Conservation (phyloP, 768 basidiomycete genomes). For the Amylocystis lapponica region DNA sequence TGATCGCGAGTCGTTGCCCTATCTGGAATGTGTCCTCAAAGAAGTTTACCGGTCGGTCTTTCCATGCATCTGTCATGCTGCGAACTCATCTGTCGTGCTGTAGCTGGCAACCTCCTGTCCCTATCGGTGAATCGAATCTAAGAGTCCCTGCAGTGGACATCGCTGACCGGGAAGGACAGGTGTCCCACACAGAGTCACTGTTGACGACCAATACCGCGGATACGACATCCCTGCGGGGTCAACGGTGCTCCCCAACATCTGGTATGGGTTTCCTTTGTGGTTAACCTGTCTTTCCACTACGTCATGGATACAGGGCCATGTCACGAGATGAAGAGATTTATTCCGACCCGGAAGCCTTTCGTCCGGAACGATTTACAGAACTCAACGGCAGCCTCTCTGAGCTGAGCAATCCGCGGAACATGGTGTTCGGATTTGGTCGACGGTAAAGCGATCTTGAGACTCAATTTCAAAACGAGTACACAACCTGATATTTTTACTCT, state of each 20-base stretch:
- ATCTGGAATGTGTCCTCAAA: no score
- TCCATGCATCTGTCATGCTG: no score
- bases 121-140: neutral
- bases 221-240: conserved; percentile 12
- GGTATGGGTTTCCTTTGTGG: conserved; percentile 1
- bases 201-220: conserved; percentile 18
- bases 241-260: conserved; percentile 16
- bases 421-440: conserved; percentile 11
- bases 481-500: neutral
- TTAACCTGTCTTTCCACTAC: conserved; percentile 5
- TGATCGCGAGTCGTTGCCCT: no score
- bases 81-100: no score
- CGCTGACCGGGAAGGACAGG: conserved; percentile 3
- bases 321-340: neutral
- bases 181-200: conserved; percentile 12
- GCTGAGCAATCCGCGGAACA: neutral
- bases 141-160: neutral
- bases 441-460: neutral
- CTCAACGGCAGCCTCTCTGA: neutral
- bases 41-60: no score
- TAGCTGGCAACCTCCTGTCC: neutral
- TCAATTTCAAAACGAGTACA: neutral
- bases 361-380: conserved; percentile 15
- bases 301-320: conserved; percentile 20
- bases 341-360: neutral